Evolutionary conservation across 2,329 filamentous ascomycete genomes (phyloP), one percentile per base, ranked within the genome.

Genomic region (Fusarium sp.): DNA sequence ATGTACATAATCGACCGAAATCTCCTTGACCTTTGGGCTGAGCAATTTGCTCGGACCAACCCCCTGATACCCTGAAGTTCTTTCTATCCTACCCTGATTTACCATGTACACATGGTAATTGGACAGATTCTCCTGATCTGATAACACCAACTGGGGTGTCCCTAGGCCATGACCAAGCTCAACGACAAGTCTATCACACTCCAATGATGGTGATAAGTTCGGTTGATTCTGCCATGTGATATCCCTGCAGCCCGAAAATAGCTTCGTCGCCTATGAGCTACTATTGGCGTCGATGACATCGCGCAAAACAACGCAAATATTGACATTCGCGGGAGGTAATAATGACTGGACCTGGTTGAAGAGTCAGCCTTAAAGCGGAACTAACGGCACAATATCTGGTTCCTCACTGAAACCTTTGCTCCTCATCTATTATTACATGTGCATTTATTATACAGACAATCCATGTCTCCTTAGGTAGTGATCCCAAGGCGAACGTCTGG

Each of bases 171-270:
- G 39, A 4, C 15, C 32, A 7, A 13, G 37, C 37, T 39, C 8
- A 11, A 23, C 37, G 23, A 19, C 37, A 39, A 23, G 37, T 14
- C 32, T 33, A 17, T 53, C 31, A 36, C 17, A 36, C 33, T 15
- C 31, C 8, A 29, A 41, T 36, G 27, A 48, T 43, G 46, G 45
- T 46, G 54, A 50, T 32, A 29, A 29, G 11, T 19, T 47, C 52
- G 38, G 48, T 38, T 35, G 19, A 49, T 35, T 33, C 32, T 61
- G 36, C 21, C 11, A 31, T 21, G 31, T 17, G 33, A 38, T 27
- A 49, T n/a, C 25, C 27, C 17, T 49, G 19, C 31, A 15, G 14
- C 29, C 41, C 37, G 36, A 27, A 27, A 37, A 44, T 57, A 21
- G 31, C 46, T 19, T 53, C 17, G 25, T 39, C 29, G 31, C 44